These are phyloP conservation scores for Cucumis melo DNA, from an alignment of 306 rosid species.

Conservation along the genomic window DNA sequence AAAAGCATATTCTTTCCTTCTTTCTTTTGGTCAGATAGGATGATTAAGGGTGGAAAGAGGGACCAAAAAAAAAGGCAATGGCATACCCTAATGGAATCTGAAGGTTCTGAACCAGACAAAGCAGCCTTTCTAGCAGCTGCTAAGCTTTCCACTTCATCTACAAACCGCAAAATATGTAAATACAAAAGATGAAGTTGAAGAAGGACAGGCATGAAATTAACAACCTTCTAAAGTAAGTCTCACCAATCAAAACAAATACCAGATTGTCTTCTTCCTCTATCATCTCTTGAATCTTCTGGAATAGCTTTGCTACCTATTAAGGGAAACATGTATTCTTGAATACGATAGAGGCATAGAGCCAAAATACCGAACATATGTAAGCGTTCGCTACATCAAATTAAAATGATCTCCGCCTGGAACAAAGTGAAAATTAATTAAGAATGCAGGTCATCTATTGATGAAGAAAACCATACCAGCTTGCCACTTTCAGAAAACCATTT, in stretches of 20 bases:
- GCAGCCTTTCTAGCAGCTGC: constrained; percentile 99
- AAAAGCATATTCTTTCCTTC: background rate
- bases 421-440: background rate
- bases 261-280: constrained; percentile 82
- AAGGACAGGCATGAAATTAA: constrained; percentile 12
- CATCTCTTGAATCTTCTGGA: constrained; percentile 92
- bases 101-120: constrained; percentile 95
- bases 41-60: background rate
- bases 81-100: constrained; percentile 94
- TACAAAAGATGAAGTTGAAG: constrained; percentile 12
- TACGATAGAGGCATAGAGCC: background rate
- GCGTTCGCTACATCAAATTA: background rate
- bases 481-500: constrained; percentile 99
- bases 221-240: constrained; percentile 25
- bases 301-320: constrained; percentile 77
- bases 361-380: background rate
- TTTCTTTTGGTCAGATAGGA: background rate
- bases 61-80: constrained; percentile 4
- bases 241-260: constrained; percentile 98
- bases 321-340: background rate
- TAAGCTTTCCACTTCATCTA: constrained; percentile 97
- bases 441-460: background rate
- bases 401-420: background rate
- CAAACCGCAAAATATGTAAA: constrained; percentile 18
- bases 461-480: constrained; percentile 63